Percentiles rank a stretch among this genome's conserved stretches.
phyloP scores from a whole-genome alignment of 305 asterid species.

The Caryopteris hybrid region DNA sequence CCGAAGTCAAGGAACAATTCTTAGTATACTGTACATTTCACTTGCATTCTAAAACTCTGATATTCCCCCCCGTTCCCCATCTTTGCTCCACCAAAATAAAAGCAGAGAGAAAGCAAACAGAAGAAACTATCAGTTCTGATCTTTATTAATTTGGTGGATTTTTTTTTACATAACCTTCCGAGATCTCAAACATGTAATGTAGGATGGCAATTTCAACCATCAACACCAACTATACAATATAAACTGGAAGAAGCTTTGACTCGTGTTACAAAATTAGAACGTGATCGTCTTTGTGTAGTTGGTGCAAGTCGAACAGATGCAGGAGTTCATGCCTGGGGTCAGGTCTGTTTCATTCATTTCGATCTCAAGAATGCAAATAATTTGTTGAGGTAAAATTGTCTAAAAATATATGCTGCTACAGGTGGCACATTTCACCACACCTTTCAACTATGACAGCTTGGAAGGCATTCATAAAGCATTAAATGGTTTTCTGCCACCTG shows the following conservation, averaged over 20 bases:
- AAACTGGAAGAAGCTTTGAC: constrained; percentile 66
- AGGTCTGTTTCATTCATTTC: constrained; percentile 43
- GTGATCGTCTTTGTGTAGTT: constrained; percentile 56
- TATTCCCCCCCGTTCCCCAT: too few species aligned
- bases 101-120: neutral
- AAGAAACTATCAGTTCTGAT: neutral
- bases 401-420: constrained; percentile 24
- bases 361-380: neutral
- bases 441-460: constrained; percentile 68
- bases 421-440: constrained; percentile 89
- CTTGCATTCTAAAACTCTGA: neutral
- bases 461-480: constrained; percentile 62
- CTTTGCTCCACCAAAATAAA: neutral
- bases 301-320: constrained; percentile 97
- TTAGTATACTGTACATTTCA: neutral
- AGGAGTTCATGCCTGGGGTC: constrained; percentile 97
- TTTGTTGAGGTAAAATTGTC: neutral
- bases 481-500: constrained; percentile 77
- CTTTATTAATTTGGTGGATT: neutral
- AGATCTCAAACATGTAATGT: constrained; percentile 14
- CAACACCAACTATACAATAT: constrained; percentile 84
- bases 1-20: neutral
- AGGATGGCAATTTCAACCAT: constrained; percentile 90
- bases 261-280: constrained; percentile 53
- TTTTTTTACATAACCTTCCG: neutral